Evolutionary conservation across 768 basidiomycete species (phyloP), one percentile per base, ranked within the genome.

Genomic region (Clathrus columnatus): DNA sequence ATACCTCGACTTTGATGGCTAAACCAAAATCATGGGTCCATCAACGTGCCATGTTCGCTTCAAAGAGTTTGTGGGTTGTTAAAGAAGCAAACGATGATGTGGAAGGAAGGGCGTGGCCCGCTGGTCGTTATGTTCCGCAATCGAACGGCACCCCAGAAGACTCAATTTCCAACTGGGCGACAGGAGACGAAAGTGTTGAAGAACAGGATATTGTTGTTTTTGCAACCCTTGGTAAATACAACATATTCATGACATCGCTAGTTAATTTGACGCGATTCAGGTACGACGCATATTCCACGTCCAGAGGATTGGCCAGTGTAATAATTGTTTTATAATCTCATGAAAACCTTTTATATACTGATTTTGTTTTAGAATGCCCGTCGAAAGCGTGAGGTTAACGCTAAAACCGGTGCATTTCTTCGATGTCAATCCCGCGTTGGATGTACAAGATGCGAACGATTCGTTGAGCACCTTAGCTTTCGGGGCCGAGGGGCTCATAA

Each of bases 271-370:
- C 10, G 10, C 24, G 10, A 51, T 42, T 18, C 59, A 83, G 85
- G 86, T 20, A 80, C 79, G 21, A 91, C 85, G 0, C 90, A 91
- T 64, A 83, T 91, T 50, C 86, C 87, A 23, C 78, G 89, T 59
- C 88, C 87, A 3, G 91, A 91, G 65, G 89, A 91, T 65, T 91
- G 85, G 85, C 87, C 90, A 28, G 87, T 90, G 83, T 87, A 72
- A n/a, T n/a, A 61, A 83, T 74, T 17, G 50, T 59, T 48, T n/a
- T n/a, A n/a, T n/a, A n/a, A n/a, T n/a, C n/a, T n/a, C n/a, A n/a
- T n/a, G n/a, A n/a, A n/a, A n/a, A n/a, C n/a, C n/a, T n/a, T n/a
- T n/a, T n/a, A n/a, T n/a, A n/a, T n/a, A n/a, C n/a, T n/a, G n/a
- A n/a, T n/a, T n/a, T n/a, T n/a, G n/a, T n/a, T n/a, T n/a, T 42